phyloP scores from a whole-genome alignment of 2,329 filamentous ascomycete species.

The Beauveria scarabaeidicola region DNA sequence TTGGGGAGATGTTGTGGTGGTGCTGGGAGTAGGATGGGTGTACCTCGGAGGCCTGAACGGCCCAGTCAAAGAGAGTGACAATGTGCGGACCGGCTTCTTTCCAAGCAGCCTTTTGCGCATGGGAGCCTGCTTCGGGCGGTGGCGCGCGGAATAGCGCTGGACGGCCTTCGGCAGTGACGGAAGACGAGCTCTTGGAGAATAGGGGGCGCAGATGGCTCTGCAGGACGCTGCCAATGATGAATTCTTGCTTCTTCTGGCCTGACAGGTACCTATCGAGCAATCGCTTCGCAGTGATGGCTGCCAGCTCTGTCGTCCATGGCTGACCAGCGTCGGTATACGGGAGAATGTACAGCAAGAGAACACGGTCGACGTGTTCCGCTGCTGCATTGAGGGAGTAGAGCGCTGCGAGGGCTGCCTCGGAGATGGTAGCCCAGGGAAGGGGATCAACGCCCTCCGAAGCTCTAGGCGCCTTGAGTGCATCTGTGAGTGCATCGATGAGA shows the following conservation, averaged over 20 bases:
- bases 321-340: constrained; percentile 25
- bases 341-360: constrained; percentile 23
- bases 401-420: constrained; percentile 22
- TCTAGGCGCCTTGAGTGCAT: background rate
- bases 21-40: constrained; percentile 1
- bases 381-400: constrained; percentile 19
- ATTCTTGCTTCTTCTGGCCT: constrained; percentile 17
- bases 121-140: background rate
- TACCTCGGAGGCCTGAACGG: constrained; percentile 42
- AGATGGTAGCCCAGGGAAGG: constrained; percentile 3
- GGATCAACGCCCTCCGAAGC: background rate
- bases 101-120: constrained; percentile 16
- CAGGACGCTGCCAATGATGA: constrained; percentile 51
- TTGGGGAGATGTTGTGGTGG: background rate
- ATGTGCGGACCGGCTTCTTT: constrained; percentile 16
- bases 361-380: constrained; percentile 10
- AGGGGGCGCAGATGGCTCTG: constrained; percentile 56
- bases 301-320: constrained; percentile 30
- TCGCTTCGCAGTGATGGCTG: constrained; percentile 21
- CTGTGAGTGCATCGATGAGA: background rate
- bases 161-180: constrained; percentile 22
- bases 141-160: constrained; percentile 19
- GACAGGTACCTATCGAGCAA: constrained; percentile 25
- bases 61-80: constrained; percentile 39
- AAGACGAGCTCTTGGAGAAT: constrained; percentile 50